Conservation (phyloP, 495 filamentous ascomycete species). For the Amphirosellinia nigrospora region DNA sequence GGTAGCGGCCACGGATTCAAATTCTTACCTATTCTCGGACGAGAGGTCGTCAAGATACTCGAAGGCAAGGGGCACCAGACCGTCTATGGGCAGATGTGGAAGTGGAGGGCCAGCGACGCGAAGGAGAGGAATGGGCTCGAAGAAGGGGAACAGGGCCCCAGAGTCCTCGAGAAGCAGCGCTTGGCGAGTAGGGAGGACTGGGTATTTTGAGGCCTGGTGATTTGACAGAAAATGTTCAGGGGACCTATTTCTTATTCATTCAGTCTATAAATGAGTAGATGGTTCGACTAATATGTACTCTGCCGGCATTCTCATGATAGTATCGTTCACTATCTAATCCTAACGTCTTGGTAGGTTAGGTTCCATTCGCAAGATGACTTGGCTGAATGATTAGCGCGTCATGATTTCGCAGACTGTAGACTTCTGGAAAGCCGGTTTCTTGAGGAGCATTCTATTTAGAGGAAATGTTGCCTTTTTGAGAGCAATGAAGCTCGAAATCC, state of each 20-base stretch:
- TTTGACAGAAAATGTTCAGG: not conserved
- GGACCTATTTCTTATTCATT: not conserved
- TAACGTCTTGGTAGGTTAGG: not conserved
- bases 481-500: not conserved
- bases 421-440: not conserved
- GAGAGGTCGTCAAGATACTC: constrained; percentile 64
- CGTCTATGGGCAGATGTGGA: constrained; percentile 42
- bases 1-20: constrained; percentile 82
- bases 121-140: constrained; percentile 40
- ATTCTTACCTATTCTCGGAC: constrained; percentile 79
- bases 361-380: not conserved
- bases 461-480: not conserved
- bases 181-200: constrained; percentile 41
- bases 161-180: constrained; percentile 37
- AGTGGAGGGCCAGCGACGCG: constrained; percentile 33
- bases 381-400: not conserved
- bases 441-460: not conserved
- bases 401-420: not conserved
- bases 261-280: not conserved
- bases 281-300: not conserved
- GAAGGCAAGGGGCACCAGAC: constrained; percentile 36
- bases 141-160: constrained; percentile 41
- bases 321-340: not conserved
- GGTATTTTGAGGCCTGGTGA: constrained; percentile 18
- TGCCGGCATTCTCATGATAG: not conserved